A percentile compares a stretch with the other conserved stretches of the same genome.
Evolutionary conservation across 2,329 filamentous ascomycete genomes (phyloP).

Genomic region (Triangularia verruculosa): DNA sequence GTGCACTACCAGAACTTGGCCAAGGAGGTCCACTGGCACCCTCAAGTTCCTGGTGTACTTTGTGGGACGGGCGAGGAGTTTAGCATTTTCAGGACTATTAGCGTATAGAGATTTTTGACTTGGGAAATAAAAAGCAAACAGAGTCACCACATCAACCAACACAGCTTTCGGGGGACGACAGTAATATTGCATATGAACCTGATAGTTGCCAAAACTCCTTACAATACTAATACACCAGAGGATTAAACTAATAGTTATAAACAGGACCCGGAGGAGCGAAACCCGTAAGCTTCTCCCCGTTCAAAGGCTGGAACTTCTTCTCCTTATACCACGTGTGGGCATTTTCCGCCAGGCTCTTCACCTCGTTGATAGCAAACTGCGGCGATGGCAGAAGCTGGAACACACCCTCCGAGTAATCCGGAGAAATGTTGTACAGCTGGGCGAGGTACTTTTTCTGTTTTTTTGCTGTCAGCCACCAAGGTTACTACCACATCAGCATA

Average conservation of each 20-base stretch:
- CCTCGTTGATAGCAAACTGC: slow-evolving; percentile 44
- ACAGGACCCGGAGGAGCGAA: background rate
- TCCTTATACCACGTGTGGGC: slow-evolving; percentile 16
- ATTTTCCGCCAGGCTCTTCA: slow-evolving; percentile 28
- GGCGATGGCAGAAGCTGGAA: slow-evolving; percentile 44
- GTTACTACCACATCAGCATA: background rate
- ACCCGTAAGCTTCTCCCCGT: slow-evolving; percentile 15
- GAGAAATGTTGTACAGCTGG: slow-evolving; percentile 48
- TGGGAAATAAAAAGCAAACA: background rate
- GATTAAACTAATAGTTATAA: slow-evolving; percentile 1
- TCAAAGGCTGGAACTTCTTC: slow-evolving; percentile 14
- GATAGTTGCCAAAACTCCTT: background rate
- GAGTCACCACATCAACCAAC: background rate
- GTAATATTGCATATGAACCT: background rate
- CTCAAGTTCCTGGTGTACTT: slow-evolving; percentile 85
- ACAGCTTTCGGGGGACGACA: background rate
- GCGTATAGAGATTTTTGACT: slow-evolving; percentile 53
- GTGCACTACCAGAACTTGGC: slow-evolving; percentile 94
- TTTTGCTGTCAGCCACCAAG: slow-evolving; percentile 1
- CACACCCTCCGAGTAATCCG: slow-evolving; percentile 45
- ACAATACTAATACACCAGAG: background rate
- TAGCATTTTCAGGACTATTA: slow-evolving; percentile 80
- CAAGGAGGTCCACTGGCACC: slow-evolving; percentile 97
- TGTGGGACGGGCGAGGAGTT: slow-evolving; percentile 91
- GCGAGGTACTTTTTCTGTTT: slow-evolving; percentile 46